Evolutionary conservation across 257 asterid species (phyloP).

Genomic region (Cruciata laevipes): DNA sequence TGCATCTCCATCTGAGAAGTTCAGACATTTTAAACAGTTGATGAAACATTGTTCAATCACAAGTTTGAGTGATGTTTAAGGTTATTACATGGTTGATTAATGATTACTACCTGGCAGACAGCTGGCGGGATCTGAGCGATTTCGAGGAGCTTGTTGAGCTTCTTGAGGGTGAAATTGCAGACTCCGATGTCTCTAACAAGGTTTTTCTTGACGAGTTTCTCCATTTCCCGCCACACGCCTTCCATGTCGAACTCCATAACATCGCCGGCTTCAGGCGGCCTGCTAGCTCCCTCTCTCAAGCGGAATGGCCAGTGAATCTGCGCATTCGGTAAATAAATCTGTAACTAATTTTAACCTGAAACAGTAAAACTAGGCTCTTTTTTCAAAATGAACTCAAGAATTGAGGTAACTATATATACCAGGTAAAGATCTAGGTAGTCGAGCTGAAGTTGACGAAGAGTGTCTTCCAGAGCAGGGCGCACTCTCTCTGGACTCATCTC

Average conservation of each 20-base stretch:
- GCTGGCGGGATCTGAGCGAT: constrained; percentile 54
- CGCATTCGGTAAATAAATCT: not conserved
- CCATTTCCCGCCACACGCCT: constrained; percentile 82
- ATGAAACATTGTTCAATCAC: not conserved
- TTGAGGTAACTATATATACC: not conserved
- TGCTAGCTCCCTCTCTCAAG: constrained; percentile 50
- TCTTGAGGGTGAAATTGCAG: constrained; percentile 47
- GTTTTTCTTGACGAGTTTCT: constrained; percentile 46
- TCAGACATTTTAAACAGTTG: not conserved
- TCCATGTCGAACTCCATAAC: constrained; percentile 57
- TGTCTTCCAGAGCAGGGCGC: constrained; percentile 47
- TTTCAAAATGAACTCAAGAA: too few species aligned
- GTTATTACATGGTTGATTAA: not conserved
- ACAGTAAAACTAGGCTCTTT: too few species aligned
- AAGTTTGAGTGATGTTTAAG: not conserved
- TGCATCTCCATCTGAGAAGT: constrained; percentile 67
- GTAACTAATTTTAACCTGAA: too few species aligned
- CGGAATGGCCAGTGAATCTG: constrained; percentile 62
- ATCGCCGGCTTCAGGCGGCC: constrained; percentile 53
- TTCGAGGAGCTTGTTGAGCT: constrained; percentile 40
- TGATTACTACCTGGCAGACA: constrained; percentile 37
- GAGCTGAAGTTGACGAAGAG: constrained; percentile 52
- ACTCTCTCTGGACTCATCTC: constrained; percentile 53
- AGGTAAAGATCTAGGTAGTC: constrained; percentile 75
- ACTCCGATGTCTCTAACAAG: constrained; percentile 63